Conservation (phyloP, 768 basidiomycete species). For the Lentinus brumalis region DNA sequence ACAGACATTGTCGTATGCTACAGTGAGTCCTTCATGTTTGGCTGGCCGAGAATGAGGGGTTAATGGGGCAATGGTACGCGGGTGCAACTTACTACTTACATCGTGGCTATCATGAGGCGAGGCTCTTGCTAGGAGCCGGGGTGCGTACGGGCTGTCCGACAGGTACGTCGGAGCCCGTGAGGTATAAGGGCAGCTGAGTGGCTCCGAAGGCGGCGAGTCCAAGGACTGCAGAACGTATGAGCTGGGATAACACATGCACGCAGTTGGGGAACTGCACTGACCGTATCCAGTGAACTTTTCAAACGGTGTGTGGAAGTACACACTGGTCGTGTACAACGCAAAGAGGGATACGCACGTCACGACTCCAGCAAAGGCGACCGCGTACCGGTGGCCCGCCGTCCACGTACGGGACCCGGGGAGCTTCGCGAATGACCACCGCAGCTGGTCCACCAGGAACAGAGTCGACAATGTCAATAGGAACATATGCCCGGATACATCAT, state of each 20-base stretch:
- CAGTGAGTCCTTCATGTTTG: too few species aligned
- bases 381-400: conserved; percentile 47
- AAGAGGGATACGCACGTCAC: conserved; percentile 70
- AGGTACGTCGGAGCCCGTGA: neutral
- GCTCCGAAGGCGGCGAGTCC: conserved; percentile 39
- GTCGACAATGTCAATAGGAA: conserved; percentile 83
- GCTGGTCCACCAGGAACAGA: conserved; percentile 78
- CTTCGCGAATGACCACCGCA: conserved; percentile 52
- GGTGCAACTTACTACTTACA: too few species aligned
- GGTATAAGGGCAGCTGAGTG: conserved; percentile 30
- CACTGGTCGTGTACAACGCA: conserved; percentile 75
- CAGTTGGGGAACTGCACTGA: conserved; percentile 42
- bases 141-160: neutral
- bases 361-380: conserved; percentile 46
- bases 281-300: conserved; percentile 89
- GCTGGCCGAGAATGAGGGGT: too few species aligned
- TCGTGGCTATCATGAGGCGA: too few species aligned
- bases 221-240: conserved; percentile 31
- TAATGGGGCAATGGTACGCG: too few species aligned
- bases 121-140: too few species aligned
- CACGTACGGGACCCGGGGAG: conserved; percentile 26
- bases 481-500: conserved; percentile 93
- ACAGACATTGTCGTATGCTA: neutral
- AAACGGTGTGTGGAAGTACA: conserved; percentile 88
- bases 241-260: neutral